Base-by-base conservation (phyloP, 805 yeast species). In the Lipomyces sp. region DNA sequence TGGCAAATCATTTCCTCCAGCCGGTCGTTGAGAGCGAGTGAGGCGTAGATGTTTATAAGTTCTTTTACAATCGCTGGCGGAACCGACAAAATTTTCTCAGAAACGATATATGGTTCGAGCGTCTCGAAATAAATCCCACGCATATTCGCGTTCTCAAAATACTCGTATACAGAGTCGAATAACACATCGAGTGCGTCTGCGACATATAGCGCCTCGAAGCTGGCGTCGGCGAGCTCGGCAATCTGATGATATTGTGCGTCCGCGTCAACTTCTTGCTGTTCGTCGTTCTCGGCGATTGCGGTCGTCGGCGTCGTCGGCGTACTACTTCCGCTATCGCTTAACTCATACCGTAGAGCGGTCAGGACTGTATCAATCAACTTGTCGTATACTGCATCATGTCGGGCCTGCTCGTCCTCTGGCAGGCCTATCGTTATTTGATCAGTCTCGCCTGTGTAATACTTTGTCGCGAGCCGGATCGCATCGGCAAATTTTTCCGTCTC, bases 1-100 rank as follows among this genome's bases (percentile, higher is more conserved):
- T 85, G 78, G 71, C 96, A 89, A 10, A 93, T 80, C 39, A 90
- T 74, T 64, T 88, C 87, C 56, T 91, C 92, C 24, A 94, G 79
- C 0, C 77, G 71, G 1, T 82, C 85, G 2, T 85, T 82, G 57
- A 81, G 77, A 4, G 78, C 80, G 4, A 75, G 64, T 0, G 82
- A 79, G 5, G 78, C 72, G 69, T 85, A 86, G 61, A 80, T 77
- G 37, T 80, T 78, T 2, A 93, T 88, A 77, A 93, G 81, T 11
- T 81, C 82, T 70, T 86, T 86, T 69, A 91, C 80, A 0, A 92
- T 80, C 0, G 76, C 68, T 0, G 97, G 93, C 0, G 97, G 86
- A 3, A 92, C 75, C 0, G 76, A 66, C 1, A 74, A 73, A 8
- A 90, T 80, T 10, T 80, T 72, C 0, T 84, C 84, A 1, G 79